These are phyloP conservation scores for Bacidia rubella DNA, from an alignment of 495 filamentous ascomycete genomes.

Conservation along the genomic window DNA sequence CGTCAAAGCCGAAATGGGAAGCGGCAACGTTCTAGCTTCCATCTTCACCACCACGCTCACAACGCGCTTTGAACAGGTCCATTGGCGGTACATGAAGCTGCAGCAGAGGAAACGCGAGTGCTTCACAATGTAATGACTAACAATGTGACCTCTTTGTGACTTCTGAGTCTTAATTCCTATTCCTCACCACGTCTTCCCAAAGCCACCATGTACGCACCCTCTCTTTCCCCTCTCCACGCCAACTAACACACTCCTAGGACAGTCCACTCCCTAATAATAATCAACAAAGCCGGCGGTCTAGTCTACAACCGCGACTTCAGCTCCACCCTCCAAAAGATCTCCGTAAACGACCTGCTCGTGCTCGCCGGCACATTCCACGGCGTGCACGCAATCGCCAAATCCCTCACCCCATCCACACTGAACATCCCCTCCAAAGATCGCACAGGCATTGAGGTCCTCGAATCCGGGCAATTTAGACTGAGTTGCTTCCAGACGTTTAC, in stretches of 20 bases:
- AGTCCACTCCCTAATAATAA: conserved; percentile 85
- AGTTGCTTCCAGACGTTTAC: conserved; percentile 92
- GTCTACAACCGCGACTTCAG: conserved; percentile 92
- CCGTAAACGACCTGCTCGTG: conserved; percentile 87
- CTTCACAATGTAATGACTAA: too few species aligned
- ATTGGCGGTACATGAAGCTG: too few species aligned
- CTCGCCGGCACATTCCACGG: conserved; percentile 98
- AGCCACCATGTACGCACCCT: not conserved
- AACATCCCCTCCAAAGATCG: conserved; percentile 23
- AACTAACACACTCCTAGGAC: conserved; percentile 18
- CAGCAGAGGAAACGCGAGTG: too few species aligned
- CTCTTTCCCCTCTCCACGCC: not conserved
- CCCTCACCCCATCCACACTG: conserved; percentile 48
- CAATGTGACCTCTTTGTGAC: too few species aligned
- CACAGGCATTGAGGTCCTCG: conserved; percentile 77
- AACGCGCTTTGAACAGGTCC: too few species aligned
- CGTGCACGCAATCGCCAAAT: conserved; percentile 85
- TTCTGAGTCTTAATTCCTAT: not conserved
- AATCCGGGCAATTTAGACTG: conserved; percentile 80
- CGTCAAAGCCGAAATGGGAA: too few species aligned
- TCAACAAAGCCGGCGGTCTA: conserved; percentile 94
- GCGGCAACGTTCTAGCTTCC: too few species aligned
- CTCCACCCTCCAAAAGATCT: conserved; percentile 67
- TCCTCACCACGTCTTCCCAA: not conserved
- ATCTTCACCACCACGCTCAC: too few species aligned